Percentiles rank a stretch among this genome's conserved stretches.
phyloP scores from a whole-genome alignment of 176 grass and related monocot species.

The Melocanna baccifera region DNA sequence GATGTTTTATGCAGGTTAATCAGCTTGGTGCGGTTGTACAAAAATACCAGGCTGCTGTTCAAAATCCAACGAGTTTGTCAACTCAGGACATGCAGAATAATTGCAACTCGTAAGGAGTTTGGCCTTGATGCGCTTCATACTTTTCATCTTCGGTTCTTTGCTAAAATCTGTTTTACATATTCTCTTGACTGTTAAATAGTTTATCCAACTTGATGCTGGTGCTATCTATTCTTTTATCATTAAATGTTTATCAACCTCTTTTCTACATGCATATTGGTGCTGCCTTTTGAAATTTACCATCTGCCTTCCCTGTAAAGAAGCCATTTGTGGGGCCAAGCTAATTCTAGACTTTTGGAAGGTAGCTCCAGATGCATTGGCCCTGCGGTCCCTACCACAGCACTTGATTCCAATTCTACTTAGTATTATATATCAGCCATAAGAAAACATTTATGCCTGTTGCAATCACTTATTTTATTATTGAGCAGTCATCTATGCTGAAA shows the following conservation, averaged over 20 bases:
- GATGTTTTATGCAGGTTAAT: constrained; percentile 62
- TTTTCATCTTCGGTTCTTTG: constrained; percentile 21
- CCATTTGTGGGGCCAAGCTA: neutral
- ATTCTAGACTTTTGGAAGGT: neutral
- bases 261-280: neutral
- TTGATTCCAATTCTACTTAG: neutral
- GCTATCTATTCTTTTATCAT: constrained; percentile 3
- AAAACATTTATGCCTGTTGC: neutral
- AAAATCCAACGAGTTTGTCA: constrained; percentile 71
- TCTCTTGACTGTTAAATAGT: constrained; percentile 14
- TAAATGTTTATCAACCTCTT: constrained; percentile 2
- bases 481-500: neutral
- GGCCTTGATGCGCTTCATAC: neutral
- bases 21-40: constrained; percentile 80
- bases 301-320: constrained; percentile 5
- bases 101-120: constrained; percentile 86
- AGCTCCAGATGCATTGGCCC: neutral
- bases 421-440: neutral
- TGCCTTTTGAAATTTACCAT: constrained; percentile 13
- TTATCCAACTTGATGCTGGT: constrained; percentile 5
- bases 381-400: neutral
- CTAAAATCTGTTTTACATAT: constrained; percentile 12
- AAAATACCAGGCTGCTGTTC: constrained; percentile 74
- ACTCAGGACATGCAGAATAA: constrained; percentile 92
- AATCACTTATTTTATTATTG: neutral